phyloP scores from a whole-genome alignment of 352 stramenopile genomes.

The Phytopythium aichiense region DNA sequence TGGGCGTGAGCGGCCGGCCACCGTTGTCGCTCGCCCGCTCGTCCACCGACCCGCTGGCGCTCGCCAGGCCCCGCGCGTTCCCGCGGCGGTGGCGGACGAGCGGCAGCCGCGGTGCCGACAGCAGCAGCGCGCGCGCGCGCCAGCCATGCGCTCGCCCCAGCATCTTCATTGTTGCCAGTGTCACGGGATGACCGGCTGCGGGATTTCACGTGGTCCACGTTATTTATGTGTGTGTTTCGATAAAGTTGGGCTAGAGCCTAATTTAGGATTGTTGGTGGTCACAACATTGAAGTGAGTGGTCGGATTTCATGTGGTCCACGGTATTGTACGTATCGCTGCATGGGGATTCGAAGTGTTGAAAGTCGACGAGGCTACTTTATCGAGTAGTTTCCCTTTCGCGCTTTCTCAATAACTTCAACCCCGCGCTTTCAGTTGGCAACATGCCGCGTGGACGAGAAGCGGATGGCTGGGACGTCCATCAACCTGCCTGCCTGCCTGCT shows the following conservation, averaged over 20 bases:
- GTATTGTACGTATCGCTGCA: too few relatives aligned
- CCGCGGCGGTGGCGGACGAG: background rate
- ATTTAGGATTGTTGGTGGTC: too few relatives aligned
- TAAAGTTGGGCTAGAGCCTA: background rate
- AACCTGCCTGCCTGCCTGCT: too few relatives aligned
- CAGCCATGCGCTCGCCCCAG: conserved; percentile 1
- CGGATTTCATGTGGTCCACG: too few relatives aligned
- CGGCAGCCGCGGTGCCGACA: background rate
- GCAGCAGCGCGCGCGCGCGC: conserved; percentile 4
- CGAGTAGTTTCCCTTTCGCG: background rate
- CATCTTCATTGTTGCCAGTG: background rate
- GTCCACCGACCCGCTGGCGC: background rate
- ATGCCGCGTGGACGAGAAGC: background rate
- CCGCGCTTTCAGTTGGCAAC: background rate
- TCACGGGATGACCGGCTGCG: too few relatives aligned
- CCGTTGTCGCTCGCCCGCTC: conserved; percentile 11
- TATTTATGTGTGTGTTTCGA: background rate
- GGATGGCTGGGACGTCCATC: background rate
- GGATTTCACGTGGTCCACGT: background rate
- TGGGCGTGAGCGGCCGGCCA: conserved; percentile 33
- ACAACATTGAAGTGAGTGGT: too few relatives aligned
- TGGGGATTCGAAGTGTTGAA: too few relatives aligned
- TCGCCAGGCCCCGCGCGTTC: background rate
- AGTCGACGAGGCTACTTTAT: background rate
- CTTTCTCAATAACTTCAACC: conserved; percentile 2